A percentile compares a stretch with the other conserved stretches of the same genome.
Conservation (phyloP, 768 basidiomycete species). For the Mycena capillaripes region DNA sequence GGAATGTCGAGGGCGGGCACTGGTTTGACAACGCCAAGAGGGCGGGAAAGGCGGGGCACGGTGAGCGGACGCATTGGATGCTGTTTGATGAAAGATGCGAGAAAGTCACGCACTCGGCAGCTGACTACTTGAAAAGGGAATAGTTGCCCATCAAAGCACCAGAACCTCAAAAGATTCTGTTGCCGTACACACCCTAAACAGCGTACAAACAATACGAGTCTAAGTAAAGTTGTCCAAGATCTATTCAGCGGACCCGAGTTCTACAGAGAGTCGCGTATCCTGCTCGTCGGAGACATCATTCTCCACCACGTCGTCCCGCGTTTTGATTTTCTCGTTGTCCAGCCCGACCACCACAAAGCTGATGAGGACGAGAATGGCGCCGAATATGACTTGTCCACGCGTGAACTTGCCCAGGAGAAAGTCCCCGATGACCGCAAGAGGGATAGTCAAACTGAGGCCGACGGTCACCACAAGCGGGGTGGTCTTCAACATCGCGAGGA, state of each 20-base stretch:
- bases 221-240: constrained; percentile 17
- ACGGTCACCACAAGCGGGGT: constrained; percentile 94
- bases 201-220: constrained; percentile 6
- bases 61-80: too few relatives aligned
- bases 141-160: too few relatives aligned
- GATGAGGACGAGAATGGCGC: constrained; percentile 81
- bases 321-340: constrained; percentile 54
- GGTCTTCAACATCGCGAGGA: constrained; percentile 95
- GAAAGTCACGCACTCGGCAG: too few relatives aligned
- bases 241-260: constrained; percentile 18
- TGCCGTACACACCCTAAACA: too few relatives aligned
- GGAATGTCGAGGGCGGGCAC: too few relatives aligned
- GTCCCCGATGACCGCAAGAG: constrained; percentile 90
- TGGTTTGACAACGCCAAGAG: too few relatives aligned
- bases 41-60: too few relatives aligned
- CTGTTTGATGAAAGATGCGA: too few relatives aligned
- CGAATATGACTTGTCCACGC: constrained; percentile 72
- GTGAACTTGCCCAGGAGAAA: constrained; percentile 72
- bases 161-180: too few relatives aligned
- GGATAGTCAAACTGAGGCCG: constrained; percentile 94
- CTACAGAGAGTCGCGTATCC: constrained; percentile 10
- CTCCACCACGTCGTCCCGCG: constrained; percentile 28
- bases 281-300: constrained; percentile 20
- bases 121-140: too few relatives aligned
- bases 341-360: constrained; percentile 85